phyloP scores from a whole-genome alignment of 208 protist genomes.

The Leishmania tropica region DNA sequence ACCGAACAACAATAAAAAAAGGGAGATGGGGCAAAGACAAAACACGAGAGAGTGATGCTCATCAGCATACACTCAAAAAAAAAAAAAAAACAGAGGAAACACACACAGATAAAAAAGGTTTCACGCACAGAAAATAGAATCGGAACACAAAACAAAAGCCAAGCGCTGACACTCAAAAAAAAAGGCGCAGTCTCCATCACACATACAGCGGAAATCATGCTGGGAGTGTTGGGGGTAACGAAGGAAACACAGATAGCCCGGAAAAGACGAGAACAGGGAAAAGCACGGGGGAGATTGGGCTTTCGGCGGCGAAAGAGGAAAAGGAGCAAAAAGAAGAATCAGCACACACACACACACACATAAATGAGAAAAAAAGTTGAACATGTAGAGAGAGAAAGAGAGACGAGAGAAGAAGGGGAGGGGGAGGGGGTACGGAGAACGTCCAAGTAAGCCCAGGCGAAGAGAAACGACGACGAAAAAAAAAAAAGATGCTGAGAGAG shows the following conservation, averaged over 20 bases:
- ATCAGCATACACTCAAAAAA: neutral
- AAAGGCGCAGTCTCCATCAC: neutral
- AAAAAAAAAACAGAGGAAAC: neutral
- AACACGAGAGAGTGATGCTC: neutral
- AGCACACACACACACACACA: neutral
- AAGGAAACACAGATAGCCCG: neutral
- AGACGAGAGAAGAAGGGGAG: neutral
- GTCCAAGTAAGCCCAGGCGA: neutral
- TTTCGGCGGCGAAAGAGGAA: neutral
- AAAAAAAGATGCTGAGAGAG: neutral
- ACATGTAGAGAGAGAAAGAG: neutral
- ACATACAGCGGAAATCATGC: neutral
- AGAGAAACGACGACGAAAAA: conserved; percentile 1
- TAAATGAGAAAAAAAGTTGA: neutral
- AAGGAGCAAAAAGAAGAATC: neutral
- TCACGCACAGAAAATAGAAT: neutral
- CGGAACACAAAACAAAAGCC: too few species aligned
- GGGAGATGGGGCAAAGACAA: neutral
- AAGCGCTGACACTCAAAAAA: neutral
- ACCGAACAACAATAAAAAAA: neutral
- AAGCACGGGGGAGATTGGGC: neutral
- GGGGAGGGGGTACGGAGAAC: neutral
- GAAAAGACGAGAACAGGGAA: neutral
- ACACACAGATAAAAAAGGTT: neutral
- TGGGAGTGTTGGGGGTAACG: neutral